Evolutionary conservation across 495 filamentous ascomycete genomes (phyloP).

Genomic region (Acidomyces sp.): DNA sequence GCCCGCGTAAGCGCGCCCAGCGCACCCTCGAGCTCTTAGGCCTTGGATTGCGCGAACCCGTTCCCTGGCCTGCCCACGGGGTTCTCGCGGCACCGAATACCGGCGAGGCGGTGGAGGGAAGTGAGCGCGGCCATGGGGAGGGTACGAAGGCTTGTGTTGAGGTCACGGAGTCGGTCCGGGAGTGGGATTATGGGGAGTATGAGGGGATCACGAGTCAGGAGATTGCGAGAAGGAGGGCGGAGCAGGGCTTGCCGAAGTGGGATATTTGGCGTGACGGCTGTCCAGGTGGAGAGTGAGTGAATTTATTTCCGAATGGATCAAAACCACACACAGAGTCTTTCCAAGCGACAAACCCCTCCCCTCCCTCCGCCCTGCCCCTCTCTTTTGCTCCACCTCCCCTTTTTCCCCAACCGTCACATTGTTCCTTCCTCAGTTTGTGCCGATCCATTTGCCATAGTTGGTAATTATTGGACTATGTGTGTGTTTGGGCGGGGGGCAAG

Average conservation of each 20-base stretch:
- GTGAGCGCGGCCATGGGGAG: conserved; percentile 16
- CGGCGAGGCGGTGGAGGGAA: not conserved
- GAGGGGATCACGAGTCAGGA: conserved; percentile 71
- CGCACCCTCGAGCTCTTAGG: conserved; percentile 73
- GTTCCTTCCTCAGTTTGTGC: too few species aligned
- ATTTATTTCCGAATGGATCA: too few species aligned
- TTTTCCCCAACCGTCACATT: too few species aligned
- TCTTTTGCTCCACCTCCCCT: too few species aligned
- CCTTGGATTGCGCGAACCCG: conserved; percentile 39
- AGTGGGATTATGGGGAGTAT: conserved; percentile 96
- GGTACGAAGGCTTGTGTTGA: conserved; percentile 42
- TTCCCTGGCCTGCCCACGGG: conserved; percentile 42
- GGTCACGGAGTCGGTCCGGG: conserved; percentile 64
- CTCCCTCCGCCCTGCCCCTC: too few species aligned
- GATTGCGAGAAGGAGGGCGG: conserved; percentile 52
- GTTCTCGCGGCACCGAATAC: conserved; percentile 7
- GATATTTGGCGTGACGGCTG: conserved; percentile 35
- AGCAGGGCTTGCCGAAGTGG: conserved; percentile 35
- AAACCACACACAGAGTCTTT: too few species aligned
- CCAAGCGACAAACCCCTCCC: too few species aligned
- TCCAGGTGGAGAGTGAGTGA: conserved; percentile 46
- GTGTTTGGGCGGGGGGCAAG: too few species aligned
- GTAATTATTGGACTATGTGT: too few species aligned
- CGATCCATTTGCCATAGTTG: too few species aligned
- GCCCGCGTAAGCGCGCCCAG: conserved; percentile 73